Conservation (phyloP, 768 basidiomycete species). For the Tephrocybe sp. region DNA sequence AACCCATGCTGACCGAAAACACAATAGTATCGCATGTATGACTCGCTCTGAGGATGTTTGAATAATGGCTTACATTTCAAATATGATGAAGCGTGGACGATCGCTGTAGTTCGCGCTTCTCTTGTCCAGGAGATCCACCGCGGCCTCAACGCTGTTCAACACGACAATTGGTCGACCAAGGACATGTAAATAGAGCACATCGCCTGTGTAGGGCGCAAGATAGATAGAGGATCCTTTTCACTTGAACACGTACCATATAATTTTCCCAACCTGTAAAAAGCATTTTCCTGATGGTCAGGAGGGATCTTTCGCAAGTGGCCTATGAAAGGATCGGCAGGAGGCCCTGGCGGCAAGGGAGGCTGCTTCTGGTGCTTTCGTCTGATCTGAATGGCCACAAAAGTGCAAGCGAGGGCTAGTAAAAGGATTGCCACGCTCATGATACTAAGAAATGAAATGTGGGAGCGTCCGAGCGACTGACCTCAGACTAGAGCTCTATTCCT, state of each 20-base stretch:
- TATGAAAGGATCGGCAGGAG: slow-evolving; percentile 31
- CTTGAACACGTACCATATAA: slow-evolving; percentile 24
- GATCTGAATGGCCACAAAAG: not conserved
- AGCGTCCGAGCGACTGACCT: too few relatives aligned
- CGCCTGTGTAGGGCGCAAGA: slow-evolving; percentile 11
- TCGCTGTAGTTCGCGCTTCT: slow-evolving; percentile 24
- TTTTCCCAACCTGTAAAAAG: slow-evolving; percentile 27
- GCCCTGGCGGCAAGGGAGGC: slow-evolving; percentile 27
- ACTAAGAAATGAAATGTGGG: too few relatives aligned
- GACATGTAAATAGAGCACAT: slow-evolving; percentile 18
- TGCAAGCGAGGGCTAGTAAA: not conserved
- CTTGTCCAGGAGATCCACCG: slow-evolving; percentile 24
- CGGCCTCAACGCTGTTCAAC: slow-evolving; percentile 20
- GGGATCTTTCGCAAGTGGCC: slow-evolving; percentile 33
- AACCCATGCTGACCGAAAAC: slow-evolving; percentile 1
- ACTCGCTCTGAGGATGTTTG: not conserved
- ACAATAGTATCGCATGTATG: not conserved
- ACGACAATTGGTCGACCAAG: slow-evolving; percentile 22
- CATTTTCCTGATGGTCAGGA: slow-evolving; percentile 17
- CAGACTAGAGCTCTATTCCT: too few relatives aligned
- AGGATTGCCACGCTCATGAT: not conserved
- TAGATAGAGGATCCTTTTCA: not conserved
- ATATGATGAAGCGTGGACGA: slow-evolving; percentile 14
- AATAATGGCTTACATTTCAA: slow-evolving; percentile 11
- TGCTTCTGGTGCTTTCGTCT: not conserved